Evolutionary conservation across 257 asterid genomes (phyloP).

Genomic region (Fraxinus americana): DNA sequence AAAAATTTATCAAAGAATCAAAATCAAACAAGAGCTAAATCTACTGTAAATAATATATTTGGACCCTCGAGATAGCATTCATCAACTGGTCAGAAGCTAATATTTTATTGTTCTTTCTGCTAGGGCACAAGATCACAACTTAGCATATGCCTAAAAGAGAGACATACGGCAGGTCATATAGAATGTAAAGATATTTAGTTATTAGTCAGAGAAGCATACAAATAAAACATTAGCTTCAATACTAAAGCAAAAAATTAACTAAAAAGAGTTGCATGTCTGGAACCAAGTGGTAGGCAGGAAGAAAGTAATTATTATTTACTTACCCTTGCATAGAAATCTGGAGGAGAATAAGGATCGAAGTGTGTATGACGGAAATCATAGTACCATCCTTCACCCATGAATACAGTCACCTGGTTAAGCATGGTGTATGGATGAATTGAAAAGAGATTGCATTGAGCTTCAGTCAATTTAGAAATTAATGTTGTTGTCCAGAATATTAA

Average conservation of each 20-base stretch:
- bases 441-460: background rate
- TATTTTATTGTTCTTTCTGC: too few species aligned
- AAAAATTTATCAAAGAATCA: too few species aligned
- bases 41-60: background rate
- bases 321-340: constrained; percentile 54
- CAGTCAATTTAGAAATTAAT: background rate
- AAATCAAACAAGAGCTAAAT: background rate
- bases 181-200: background rate
- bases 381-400: too few species aligned
- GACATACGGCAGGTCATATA: background rate
- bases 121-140: too few species aligned
- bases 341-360: too few species aligned
- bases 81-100: background rate
- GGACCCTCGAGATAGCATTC: background rate
- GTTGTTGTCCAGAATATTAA: background rate
- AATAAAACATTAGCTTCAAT: background rate
- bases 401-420: constrained; percentile 38
- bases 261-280: background rate
- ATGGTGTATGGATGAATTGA: background rate
- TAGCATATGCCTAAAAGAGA: background rate
- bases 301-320: background rate
- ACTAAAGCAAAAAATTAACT: background rate
- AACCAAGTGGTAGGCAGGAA: background rate
- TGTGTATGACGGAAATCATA: too few species aligned
- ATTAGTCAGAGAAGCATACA: background rate